A percentile compares a stretch with the other conserved stretches of the same genome.
These are phyloP conservation scores for Pseudocohnilembus persalinus DNA, from an alignment of 169 alveolate genomes.

Conservation along the genomic window DNA sequence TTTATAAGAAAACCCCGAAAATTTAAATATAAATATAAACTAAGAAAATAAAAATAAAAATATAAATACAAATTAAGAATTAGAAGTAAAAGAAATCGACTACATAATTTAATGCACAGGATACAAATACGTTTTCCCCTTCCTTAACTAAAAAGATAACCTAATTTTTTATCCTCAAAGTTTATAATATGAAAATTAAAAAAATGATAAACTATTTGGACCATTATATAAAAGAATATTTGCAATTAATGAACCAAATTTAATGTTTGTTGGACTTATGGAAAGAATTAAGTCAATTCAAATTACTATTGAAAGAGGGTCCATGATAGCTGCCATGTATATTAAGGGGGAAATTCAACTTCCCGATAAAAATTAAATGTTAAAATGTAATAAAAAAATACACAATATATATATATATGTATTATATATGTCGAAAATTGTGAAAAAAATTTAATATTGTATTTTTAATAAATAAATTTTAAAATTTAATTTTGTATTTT, in stretches of 20 bases:
- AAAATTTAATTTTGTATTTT: neutral
- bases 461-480: no score
- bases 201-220: neutral
- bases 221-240: neutral
- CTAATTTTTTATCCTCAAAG: neutral
- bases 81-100: no score
- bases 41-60: no score
- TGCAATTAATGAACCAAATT: neutral
- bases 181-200: neutral
- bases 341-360: neutral
- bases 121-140: neutral
- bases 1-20: no score
- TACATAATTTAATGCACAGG: neutral
- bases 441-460: neutral
- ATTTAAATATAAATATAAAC: no score
- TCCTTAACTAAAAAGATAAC: neutral
- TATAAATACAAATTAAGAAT: no score
- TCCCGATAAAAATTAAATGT: neutral
- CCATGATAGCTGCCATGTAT: neutral
- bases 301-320: neutral
- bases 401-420: neutral
- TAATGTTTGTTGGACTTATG: neutral
- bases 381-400: neutral
- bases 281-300: neutral
- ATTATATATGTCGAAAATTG: neutral